Base-by-base conservation (phyloP, 805 yeast genomes). In the Lachancea mirantina region DNA sequence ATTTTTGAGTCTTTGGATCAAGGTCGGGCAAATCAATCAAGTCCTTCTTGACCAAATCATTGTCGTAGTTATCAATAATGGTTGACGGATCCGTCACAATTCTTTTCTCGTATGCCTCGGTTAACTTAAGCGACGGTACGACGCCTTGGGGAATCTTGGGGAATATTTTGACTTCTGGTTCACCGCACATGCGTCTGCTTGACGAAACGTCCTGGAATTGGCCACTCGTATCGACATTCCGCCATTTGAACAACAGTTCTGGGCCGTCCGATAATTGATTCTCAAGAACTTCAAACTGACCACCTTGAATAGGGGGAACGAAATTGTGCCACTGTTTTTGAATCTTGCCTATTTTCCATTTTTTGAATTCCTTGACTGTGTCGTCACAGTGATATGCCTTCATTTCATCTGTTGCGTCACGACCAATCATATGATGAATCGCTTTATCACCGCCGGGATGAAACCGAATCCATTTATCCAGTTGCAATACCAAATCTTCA, bases 401-500 rank as follows among this genome's bases (percentile, higher is more conserved):
- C 83, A 85, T 84, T 54, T 87, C 95, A 52, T 84, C 94, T 0
- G 92, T 78, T 14, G 95, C 94, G 57, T 85, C 95, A 36, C 89
- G 62, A 2, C 96, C 96, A 3, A 85, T 72, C 79, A 85, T 68
- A 57, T 87, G 96, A 46, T 65, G 65, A 5, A 87, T 77, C 2
- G 94, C 88, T 49, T 75, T 81, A 38, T 79, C 88, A 4, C 96
- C 95, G 10, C 96, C 96, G 0, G 96, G 96, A 55, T 85, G 96
- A 31, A 47, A 64, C 16, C 64, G 64, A 21, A 85, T 55, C 95
- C 95, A 85, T 6, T 58, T 42, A 34, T 84, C 77, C 37, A 87
- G 62, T 43, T 75, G 71, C 25, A 85, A 62, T 4, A 81, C 94
- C 14, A 59, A 39, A 28, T 68, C 60, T 22, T 77, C 63, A 49